phyloP scores from a whole-genome alignment of 1,284 basidiomycete genomes.

The Cystobasidium pallidum region DNA sequence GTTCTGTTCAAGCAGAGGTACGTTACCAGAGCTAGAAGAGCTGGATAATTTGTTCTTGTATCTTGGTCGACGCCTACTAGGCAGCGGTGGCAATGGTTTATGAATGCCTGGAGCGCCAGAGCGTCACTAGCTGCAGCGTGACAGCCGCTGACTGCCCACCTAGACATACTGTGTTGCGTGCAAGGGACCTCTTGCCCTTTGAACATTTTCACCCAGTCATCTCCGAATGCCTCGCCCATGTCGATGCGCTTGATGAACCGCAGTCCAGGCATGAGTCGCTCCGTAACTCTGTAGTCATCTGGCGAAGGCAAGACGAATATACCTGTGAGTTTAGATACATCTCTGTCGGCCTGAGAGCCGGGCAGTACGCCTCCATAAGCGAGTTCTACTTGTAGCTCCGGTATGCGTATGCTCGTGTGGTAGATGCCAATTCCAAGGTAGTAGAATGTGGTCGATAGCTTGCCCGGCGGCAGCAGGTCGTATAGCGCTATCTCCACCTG shows the following conservation, averaged over 20 bases:
- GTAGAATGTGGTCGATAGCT: slow-evolving; percentile 34
- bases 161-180: slow-evolving; percentile 3
- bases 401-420: slow-evolving; percentile 40
- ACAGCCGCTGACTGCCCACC: no score
- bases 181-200: not conserved
- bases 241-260: slow-evolving; percentile 34
- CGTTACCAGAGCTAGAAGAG: slow-evolving; percentile 22
- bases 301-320: slow-evolving; percentile 42
- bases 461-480: slow-evolving; percentile 39
- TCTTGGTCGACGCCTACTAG: not conserved
- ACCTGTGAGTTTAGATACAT: slow-evolving; percentile 6
- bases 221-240: slow-evolving; percentile 18
- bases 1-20: slow-evolving; percentile 16
- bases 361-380: slow-evolving; percentile 35
- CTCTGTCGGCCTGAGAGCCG: not conserved
- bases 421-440: slow-evolving; percentile 37
- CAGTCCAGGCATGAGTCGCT: slow-evolving; percentile 35
- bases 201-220: slow-evolving; percentile 5
- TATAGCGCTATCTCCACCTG: slow-evolving; percentile 37
- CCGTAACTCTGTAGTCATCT: slow-evolving; percentile 21
- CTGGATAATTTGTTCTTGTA: slow-evolving; percentile 20
- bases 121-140: not conserved
- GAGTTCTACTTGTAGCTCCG: slow-evolving; percentile 41
- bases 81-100: slow-evolving; percentile 28
- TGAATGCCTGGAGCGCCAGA: not conserved